phyloP scores from a whole-genome alignment of 768 basidiomycete species.

The Podaxis carcinomalis region DNA sequence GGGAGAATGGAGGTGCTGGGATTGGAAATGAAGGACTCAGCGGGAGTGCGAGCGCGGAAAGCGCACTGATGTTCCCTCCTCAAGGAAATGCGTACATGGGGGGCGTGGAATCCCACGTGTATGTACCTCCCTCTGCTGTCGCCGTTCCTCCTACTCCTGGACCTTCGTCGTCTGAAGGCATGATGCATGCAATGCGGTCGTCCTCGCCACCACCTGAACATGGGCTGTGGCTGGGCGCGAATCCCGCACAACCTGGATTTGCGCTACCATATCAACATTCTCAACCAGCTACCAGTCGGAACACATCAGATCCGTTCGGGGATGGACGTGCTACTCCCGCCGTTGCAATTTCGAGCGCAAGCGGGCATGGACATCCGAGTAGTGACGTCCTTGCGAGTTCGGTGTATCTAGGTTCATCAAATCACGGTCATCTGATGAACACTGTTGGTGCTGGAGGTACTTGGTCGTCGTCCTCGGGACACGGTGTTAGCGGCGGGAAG shows the following conservation, averaged over 20 bases:
- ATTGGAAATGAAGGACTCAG: slow-evolving; percentile 12
- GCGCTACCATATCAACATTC: background rate
- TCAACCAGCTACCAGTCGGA: background rate
- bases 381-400: background rate
- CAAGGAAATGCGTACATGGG: background rate
- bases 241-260: background rate
- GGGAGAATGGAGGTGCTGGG: slow-evolving; percentile 13
- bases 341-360: background rate
- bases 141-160: slow-evolving; percentile 16
- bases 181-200: background rate
- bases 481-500: background rate
- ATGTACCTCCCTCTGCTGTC: background rate
- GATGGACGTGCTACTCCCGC: background rate
- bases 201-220: background rate
- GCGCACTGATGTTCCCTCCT: slow-evolving; percentile 13
- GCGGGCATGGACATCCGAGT: slow-evolving; percentile 6
- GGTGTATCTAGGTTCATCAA: background rate
- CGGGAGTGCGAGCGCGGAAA: slow-evolving; percentile 21
- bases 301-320: background rate
- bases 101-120: background rate
- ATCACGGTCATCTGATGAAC: background rate
- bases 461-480: slow-evolving; percentile 1
- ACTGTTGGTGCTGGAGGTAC: background rate
- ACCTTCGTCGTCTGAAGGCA: slow-evolving; percentile 11
- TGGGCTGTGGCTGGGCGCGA: background rate